Percentiles rank a stretch among this genome's conserved stretches.
Evolutionary conservation across 371 early-diverging fungal species (phyloP).

Genomic region (Apophysomyces sp.): DNA sequence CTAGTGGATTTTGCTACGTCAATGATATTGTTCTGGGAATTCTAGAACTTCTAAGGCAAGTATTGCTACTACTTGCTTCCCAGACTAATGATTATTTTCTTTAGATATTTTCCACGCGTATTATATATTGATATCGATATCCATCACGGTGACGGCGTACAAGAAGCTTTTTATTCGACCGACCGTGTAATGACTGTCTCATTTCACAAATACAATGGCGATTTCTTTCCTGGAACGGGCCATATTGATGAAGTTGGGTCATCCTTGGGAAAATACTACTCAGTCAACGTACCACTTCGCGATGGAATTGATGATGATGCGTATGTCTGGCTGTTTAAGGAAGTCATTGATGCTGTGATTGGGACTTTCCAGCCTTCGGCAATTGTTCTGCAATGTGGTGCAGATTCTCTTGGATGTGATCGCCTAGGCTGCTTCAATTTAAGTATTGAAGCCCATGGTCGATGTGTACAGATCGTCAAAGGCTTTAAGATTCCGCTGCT

Average conservation of each 20-base stretch:
- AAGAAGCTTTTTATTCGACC: constrained; percentile 90
- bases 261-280: constrained; percentile 75
- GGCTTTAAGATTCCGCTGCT: constrained; percentile 80
- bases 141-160: constrained; percentile 98
- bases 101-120: constrained; percentile 75
- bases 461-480: constrained; percentile 86
- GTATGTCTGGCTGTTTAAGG: constrained; percentile 84
- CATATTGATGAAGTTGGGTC: constrained; percentile 77
- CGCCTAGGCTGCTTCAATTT: constrained; percentile 91
- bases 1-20: constrained; percentile 95
- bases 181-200: constrained; percentile 94
- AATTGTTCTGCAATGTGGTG: constrained; percentile 95
- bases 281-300: constrained; percentile 90
- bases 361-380: constrained; percentile 81
- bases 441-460: constrained; percentile 87
- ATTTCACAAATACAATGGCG: constrained; percentile 94
- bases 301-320: constrained; percentile 90
- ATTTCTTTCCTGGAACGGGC: constrained; percentile 95
- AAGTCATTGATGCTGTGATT: constrained; percentile 78
- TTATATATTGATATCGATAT: constrained; percentile 96
- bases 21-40: constrained; percentile 95
- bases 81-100: neutral
- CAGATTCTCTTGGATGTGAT: constrained; percentile 93
- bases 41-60: constrained; percentile 77
- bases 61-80: neutral